Percentiles rank a stretch among this genome's conserved stretches.
phyloP scores from a whole-genome alignment of 192 early-diverging fungal genomes.

The Entophlyctis luteolus region DNA sequence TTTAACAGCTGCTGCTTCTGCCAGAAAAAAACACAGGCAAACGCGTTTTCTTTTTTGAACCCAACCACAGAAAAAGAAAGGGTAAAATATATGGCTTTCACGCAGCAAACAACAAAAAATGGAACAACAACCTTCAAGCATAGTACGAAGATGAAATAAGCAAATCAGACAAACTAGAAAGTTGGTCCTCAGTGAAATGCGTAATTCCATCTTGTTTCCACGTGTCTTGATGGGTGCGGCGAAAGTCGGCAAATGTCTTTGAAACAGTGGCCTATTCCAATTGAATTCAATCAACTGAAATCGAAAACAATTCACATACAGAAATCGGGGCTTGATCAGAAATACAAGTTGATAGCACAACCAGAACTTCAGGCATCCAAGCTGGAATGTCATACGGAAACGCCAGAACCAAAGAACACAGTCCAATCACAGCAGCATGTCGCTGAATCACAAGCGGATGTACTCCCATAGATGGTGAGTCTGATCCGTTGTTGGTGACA shows the following conservation, averaged over 20 bases:
- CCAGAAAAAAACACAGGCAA: too few species aligned
- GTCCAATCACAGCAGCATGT: constrained; percentile 86
- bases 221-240: constrained; percentile 89
- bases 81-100: too few species aligned
- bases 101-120: too few species aligned
- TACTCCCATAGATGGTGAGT: not conserved
- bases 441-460: constrained; percentile 56
- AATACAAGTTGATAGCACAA: constrained; percentile 69
- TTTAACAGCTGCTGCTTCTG: too few species aligned
- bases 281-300: not conserved
- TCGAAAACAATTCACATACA: constrained; percentile 31
- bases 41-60: too few species aligned
- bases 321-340: constrained; percentile 82
- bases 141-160: constrained; percentile 52
- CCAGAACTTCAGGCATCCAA: constrained; percentile 85
- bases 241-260: constrained; percentile 87
- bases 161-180: constrained; percentile 80
- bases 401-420: constrained; percentile 81
- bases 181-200: constrained; percentile 71
- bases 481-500: not conserved
- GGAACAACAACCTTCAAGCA: too few species aligned
- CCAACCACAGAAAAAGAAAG: too few species aligned
- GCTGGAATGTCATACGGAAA: constrained; percentile 91
- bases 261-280: constrained; percentile 62
- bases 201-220: constrained; percentile 82